These are phyloP conservation scores for Cystobasidium slooffiae DNA, from an alignment of 1,284 basidiomycete species.

Conservation along the genomic window DNA sequence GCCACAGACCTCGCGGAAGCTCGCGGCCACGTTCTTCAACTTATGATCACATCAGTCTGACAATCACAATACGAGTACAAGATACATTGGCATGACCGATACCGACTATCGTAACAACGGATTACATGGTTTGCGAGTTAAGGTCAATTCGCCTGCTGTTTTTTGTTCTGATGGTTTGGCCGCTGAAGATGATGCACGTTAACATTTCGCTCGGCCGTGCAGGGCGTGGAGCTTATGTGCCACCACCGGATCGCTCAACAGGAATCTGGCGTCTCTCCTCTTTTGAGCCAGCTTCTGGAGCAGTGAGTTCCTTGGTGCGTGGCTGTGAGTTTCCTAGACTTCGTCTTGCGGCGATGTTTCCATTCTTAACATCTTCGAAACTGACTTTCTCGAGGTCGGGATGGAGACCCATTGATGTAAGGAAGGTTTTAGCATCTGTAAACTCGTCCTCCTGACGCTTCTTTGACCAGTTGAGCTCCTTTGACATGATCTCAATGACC, in stretches of 20 bases:
- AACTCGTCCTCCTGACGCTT: constrained; percentile 67
- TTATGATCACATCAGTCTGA: too few species aligned
- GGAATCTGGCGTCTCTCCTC: constrained; percentile 65
- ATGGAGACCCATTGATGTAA: constrained; percentile 57
- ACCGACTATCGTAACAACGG: too few species aligned
- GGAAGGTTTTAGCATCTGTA: constrained; percentile 58
- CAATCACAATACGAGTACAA: too few species aligned
- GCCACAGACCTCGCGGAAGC: too few species aligned
- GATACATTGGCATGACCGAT: too few species aligned
- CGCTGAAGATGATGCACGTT: too few species aligned
- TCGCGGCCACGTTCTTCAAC: too few species aligned
- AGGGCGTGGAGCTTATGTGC: constrained; percentile 63
- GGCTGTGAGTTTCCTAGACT: constrained; percentile 32
- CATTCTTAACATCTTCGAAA: constrained; percentile 50
- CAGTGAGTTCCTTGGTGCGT: constrained; percentile 28
- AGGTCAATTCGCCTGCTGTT: too few species aligned
- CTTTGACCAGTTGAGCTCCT: constrained; percentile 78
- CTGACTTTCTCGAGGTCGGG: constrained; percentile 43
- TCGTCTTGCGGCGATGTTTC: constrained; percentile 45
- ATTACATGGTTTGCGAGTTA: too few species aligned
- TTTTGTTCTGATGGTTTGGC: too few species aligned
- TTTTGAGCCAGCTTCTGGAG: constrained; percentile 58
- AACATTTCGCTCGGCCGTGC: too few species aligned
- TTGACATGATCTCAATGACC: constrained; percentile 88
- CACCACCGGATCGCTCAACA: constrained; percentile 83